These are phyloP conservation scores for Areca catechu DNA, from an alignment of 176 grass and related monocot genomes.

Conservation along the genomic window DNA sequence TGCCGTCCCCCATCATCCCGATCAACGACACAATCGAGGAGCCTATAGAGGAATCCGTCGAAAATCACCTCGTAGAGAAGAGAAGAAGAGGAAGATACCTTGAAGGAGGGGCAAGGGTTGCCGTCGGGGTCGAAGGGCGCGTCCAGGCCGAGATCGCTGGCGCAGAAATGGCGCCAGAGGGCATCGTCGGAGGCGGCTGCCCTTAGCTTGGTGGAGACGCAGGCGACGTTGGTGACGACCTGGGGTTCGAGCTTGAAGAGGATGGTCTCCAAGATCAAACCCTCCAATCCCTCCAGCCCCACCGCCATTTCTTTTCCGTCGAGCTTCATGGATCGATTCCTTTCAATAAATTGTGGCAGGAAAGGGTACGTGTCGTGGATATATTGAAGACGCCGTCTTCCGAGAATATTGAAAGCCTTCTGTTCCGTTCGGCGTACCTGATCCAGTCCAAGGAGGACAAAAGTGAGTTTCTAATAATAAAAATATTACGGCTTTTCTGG, in stretches of 20 bases:
- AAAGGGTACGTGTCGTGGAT: no score
- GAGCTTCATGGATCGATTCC: no score
- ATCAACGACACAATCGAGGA: no score
- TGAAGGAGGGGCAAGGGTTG: constrained; percentile 50
- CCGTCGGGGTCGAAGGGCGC: constrained; percentile 54
- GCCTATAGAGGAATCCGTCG: no score
- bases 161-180: constrained; percentile 68
- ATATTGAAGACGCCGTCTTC: no score
- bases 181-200: constrained; percentile 37
- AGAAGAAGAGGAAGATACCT: constrained; percentile 21
- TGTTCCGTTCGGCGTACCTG: no score
- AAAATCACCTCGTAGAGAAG: not conserved
- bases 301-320: not conserved
- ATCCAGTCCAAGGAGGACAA: no score
- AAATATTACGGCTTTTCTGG: no score
- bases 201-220: constrained; percentile 51
- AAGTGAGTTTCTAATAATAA: no score
- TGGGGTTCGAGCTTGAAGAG: constrained; percentile 39
- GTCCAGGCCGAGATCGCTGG: constrained; percentile 39
- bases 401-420: no score
- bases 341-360: no score
- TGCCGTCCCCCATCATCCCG: no score
- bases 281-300: constrained; percentile 44
- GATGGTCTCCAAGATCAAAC: constrained; percentile 54
- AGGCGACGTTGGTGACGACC: constrained; percentile 43